A percentile compares a stretch with the other conserved stretches of the same genome.
Evolutionary conservation across 495 filamentous ascomycete genomes (phyloP).

Genomic region (Monascus purpureus): DNA sequence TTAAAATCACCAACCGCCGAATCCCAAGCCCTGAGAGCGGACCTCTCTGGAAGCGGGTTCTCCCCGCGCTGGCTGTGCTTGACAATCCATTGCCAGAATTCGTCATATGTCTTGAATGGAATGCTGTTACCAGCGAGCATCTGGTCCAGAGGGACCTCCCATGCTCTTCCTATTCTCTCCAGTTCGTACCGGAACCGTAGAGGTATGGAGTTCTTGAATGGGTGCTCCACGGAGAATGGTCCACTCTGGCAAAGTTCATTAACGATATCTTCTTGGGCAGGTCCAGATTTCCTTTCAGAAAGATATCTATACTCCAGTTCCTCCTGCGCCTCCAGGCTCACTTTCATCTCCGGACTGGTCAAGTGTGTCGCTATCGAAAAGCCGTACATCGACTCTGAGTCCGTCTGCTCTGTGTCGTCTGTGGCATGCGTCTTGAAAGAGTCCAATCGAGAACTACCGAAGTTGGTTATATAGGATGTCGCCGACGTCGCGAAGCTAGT

Average conservation of each 20-base stretch:
- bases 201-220: constrained; percentile 15
- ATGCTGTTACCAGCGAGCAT: constrained; percentile 16
- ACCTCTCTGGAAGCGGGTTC: constrained; percentile 22
- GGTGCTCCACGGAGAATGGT: constrained; percentile 19
- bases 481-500: constrained; percentile 15
- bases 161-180: constrained; percentile 22
- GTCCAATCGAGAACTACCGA: constrained; percentile 4
- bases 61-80: constrained; percentile 15
- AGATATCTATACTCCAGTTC: neutral
- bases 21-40: constrained; percentile 28
- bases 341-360: constrained; percentile 12
- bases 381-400: constrained; percentile 17
- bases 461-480: constrained; percentile 9
- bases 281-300: neutral
- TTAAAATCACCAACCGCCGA: constrained; percentile 19
- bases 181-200: constrained; percentile 33
- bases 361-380: constrained; percentile 18
- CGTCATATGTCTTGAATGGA: constrained; percentile 16
- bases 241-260: constrained; percentile 14
- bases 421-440: constrained; percentile 20
- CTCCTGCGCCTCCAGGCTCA: constrained; percentile 4
- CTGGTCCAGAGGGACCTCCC: constrained; percentile 17
- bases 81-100: constrained; percentile 27
- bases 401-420: constrained; percentile 15
- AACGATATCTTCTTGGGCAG: constrained; percentile 13